A percentile compares a stretch with the other conserved stretches of the same genome.
Conservation (phyloP, 495 filamentous ascomycete genomes). For the Trichocladium antarcticum region DNA sequence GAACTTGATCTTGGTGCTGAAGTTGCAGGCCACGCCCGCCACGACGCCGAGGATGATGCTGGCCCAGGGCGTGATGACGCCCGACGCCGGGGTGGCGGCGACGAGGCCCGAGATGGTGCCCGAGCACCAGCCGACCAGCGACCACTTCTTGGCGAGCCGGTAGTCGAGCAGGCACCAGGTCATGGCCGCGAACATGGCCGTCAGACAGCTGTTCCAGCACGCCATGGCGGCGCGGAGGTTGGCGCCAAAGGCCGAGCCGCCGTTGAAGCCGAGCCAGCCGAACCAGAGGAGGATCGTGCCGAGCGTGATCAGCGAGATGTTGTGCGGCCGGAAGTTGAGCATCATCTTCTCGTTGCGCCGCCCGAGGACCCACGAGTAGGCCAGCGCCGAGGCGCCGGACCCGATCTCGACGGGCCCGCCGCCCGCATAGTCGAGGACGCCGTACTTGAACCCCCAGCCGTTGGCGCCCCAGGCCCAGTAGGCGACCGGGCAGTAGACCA, state of each 20-base stretch:
- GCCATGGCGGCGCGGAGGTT: constrained; percentile 93
- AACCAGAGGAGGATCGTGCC: constrained; percentile 96
- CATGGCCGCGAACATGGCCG: constrained; percentile 75
- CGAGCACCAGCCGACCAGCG: constrained; percentile 98
- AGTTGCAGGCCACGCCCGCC: constrained; percentile 82
- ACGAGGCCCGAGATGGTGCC: constrained; percentile 85
- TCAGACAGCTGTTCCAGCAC: constrained; percentile 93
- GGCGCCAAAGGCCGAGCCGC: constrained; percentile 90
- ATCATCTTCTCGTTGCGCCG: constrained; percentile 99
- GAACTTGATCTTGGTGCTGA: constrained; percentile 95
- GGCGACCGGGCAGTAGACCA: constrained; percentile 92
- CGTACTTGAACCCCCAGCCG: constrained; percentile 86
- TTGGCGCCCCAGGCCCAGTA: constrained; percentile 95
- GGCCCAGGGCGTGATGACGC: constrained; percentile 82
- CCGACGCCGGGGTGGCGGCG: constrained; percentile 79
- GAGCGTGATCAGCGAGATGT: constrained; percentile 92
- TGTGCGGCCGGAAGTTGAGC: constrained; percentile 91
- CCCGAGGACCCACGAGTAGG: constrained; percentile 91
- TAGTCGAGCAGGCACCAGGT: constrained; percentile 92
- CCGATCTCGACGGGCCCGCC: constrained; percentile 97
- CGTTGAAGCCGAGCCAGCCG: constrained; percentile 98
- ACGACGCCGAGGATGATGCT: constrained; percentile 75
- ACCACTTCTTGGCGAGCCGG: constrained; percentile 94
- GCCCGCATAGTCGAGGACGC: constrained; percentile 92
- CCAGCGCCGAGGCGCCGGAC: constrained; percentile 83